These are phyloP conservation scores for Obelidium mucronatum DNA, from an alignment of 192 early-diverging fungal species.

Conservation along the genomic window DNA sequence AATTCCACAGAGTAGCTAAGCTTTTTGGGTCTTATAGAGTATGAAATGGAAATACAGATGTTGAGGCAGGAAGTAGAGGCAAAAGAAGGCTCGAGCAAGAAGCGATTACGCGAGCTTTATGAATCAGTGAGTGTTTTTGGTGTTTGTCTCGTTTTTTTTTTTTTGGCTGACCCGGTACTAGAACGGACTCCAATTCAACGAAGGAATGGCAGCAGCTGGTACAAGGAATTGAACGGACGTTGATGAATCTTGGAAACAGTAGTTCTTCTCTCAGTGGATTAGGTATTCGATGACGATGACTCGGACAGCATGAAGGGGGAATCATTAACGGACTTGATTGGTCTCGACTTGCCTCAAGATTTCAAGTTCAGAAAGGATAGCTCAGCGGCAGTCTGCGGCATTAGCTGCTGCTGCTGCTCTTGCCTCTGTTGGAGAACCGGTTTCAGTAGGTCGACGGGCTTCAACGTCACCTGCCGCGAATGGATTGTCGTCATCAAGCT, in stretches of 20 bases:
- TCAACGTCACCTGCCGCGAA: no score
- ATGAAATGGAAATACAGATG: slow-evolving; percentile 93
- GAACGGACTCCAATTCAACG: slow-evolving; percentile 17
- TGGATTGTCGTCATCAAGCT: no score
- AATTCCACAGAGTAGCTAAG: neutral
- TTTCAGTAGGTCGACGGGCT: no score
- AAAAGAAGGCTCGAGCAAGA: slow-evolving; percentile 16
- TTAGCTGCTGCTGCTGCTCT: neutral
- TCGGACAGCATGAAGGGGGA: slow-evolving; percentile 7
- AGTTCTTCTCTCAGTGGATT: neutral
- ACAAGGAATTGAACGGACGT: slow-evolving; percentile 6
- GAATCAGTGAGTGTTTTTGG: slow-evolving; percentile 16
- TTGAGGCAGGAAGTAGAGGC: slow-evolving; percentile 67
- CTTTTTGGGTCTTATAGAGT: slow-evolving; percentile 70
- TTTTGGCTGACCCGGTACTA: no score
- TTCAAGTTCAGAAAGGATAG: no score
- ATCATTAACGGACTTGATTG: slow-evolving; percentile 16
- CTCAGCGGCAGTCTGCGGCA: no score
- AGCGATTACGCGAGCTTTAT: slow-evolving; percentile 43
- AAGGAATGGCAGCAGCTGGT: slow-evolving; percentile 17
- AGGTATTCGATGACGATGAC: neutral
- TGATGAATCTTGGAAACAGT: neutral
- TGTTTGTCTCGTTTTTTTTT: no score
- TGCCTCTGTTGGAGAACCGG: neutral
- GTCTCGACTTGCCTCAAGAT: slow-evolving; percentile 1